These are phyloP conservation scores for Rachicladosporium sp. DNA, from an alignment of 2,329 filamentous ascomycete genomes.

Conservation along the genomic window DNA sequence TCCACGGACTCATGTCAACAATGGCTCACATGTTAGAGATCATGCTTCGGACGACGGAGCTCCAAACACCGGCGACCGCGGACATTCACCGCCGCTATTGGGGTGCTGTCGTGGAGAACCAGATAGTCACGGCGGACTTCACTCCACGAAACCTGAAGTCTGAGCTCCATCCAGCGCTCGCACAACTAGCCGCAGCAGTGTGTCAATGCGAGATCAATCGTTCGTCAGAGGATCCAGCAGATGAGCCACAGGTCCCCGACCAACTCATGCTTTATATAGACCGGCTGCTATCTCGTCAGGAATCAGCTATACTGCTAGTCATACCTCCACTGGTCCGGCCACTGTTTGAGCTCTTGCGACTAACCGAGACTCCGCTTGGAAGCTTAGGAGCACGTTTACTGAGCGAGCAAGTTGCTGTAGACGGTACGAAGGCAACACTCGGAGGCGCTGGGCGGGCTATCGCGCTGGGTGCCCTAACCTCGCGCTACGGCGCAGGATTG, in stretches of 20 bases:
- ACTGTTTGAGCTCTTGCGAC: conserved; percentile 8
- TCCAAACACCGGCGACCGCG: not conserved
- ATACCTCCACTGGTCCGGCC: conserved; percentile 14
- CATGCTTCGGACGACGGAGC: not conserved
- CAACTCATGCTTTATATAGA: conserved; percentile 12
- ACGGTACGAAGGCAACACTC: conserved; percentile 27
- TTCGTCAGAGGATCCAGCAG: not conserved
- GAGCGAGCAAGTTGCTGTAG: conserved; percentile 11
- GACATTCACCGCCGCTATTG: conserved; percentile 2
- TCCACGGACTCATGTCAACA: conserved; percentile 11
- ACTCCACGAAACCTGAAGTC: conserved; percentile 16
- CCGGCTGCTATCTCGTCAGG: conserved; percentile 17
- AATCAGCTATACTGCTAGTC: conserved; percentile 13
- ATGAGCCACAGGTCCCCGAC: conserved; percentile 2
- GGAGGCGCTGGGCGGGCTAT: conserved; percentile 32
- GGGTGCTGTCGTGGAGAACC: not conserved
- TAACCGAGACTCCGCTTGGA: conserved; percentile 7
- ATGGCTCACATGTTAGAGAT: conserved; percentile 1
- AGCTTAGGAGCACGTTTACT: conserved; percentile 12
- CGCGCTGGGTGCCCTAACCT: conserved; percentile 29
- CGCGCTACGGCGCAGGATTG: conserved; percentile 8
- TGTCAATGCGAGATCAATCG: conserved; percentile 6
- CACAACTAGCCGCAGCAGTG: conserved; percentile 11
- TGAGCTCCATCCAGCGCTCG: conserved; percentile 17
- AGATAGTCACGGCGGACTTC: conserved; percentile 8